Conservation (phyloP, 2,329 filamentous ascomycete genomes). For the Talaromyces sp. region DNA sequence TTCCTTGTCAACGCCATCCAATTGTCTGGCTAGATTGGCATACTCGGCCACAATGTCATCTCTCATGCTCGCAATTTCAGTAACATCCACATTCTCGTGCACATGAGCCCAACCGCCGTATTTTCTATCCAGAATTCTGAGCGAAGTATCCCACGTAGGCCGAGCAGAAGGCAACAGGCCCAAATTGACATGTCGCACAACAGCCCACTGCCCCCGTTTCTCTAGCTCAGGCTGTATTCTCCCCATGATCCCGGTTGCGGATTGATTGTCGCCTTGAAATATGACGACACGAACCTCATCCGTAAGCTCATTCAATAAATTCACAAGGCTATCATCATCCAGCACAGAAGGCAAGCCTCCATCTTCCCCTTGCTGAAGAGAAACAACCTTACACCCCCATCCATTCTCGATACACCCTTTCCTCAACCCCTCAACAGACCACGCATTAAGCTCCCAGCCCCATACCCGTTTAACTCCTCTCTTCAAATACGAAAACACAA, state of each 20-base stretch:
- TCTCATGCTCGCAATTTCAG: conserved; percentile 40
- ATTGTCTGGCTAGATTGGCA: conserved; percentile 25
- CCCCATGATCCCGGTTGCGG: conserved; percentile 46
- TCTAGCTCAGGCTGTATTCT: conserved; percentile 31
- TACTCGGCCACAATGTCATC: conserved; percentile 42
- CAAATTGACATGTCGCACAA: conserved; percentile 57
- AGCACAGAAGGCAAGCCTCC: conserved; percentile 13
- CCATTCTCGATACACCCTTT: conserved; percentile 69
- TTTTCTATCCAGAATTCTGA: conserved; percentile 43
- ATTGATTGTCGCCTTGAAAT: conserved; percentile 66
- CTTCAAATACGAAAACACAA: conserved; percentile 76
- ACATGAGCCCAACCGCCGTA: conserved; percentile 57
- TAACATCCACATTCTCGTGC: conserved; percentile 57
- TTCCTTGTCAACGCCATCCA: conserved; percentile 15
- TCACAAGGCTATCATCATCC: conserved; percentile 21
- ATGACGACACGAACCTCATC: conserved; percentile 59
- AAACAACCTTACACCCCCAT: conserved; percentile 60
- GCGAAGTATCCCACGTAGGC: conserved; percentile 50
- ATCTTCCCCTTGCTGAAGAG: conserved; percentile 35
- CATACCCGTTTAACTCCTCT: conserved; percentile 67
- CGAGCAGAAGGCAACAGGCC: conserved; percentile 55
- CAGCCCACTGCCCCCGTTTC: conserved; percentile 31
- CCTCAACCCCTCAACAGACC: conserved; percentile 78
- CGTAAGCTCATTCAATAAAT: conserved; percentile 29
- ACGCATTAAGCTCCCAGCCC: conserved; percentile 87